These are phyloP conservation scores for Fusarium verrucosum DNA, from an alignment of 2,329 filamentous ascomycete genomes.

Conservation along the genomic window DNA sequence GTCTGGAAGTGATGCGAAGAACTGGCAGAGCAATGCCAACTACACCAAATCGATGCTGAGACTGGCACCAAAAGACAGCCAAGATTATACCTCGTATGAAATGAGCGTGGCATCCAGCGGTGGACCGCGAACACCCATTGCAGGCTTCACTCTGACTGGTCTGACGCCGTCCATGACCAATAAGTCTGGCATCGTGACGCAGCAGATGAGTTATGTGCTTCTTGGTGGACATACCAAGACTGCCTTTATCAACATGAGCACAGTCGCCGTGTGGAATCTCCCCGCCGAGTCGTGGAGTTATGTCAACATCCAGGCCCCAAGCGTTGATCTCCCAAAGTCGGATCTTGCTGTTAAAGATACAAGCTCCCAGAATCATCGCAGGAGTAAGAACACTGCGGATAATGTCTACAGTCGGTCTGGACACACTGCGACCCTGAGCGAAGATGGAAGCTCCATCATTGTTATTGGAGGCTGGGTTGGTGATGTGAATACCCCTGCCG, in stretches of 20 bases:
- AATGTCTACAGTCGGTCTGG: slow-evolving; percentile 84
- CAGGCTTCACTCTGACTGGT: slow-evolving; percentile 84
- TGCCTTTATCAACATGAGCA: slow-evolving; percentile 95
- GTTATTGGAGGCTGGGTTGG: slow-evolving; percentile 94
- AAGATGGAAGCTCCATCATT: slow-evolving; percentile 80
- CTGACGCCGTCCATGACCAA: slow-evolving; percentile 76
- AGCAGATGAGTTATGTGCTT: slow-evolving; percentile 81
- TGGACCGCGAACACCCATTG: slow-evolving; percentile 79
- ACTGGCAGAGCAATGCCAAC: slow-evolving; percentile 74
- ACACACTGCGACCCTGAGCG: slow-evolving; percentile 82
- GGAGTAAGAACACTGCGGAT: slow-evolving; percentile 42
- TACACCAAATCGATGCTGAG: slow-evolving; percentile 85
- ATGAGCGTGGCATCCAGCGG: slow-evolving; percentile 54
- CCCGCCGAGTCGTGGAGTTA: slow-evolving; percentile 91
- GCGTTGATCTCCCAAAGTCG: slow-evolving; percentile 51
- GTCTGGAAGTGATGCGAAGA: slow-evolving; percentile 47
- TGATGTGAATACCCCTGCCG: slow-evolving; percentile 76
- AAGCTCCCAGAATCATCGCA: slow-evolving; percentile 10
- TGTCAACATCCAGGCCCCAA: slow-evolving; percentile 67
- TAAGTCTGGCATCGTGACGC: slow-evolving; percentile 69
- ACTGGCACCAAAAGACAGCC: slow-evolving; percentile 59
- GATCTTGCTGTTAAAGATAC: slow-evolving; percentile 63
- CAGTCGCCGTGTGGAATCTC: slow-evolving; percentile 84
- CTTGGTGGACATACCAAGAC: slow-evolving; percentile 84
- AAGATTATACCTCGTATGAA: slow-evolving; percentile 47